Evolutionary conservation across 805 yeast species (phyloP), one percentile per base, ranked within the genome.

Genomic region (Saturnispora zaruensis): DNA sequence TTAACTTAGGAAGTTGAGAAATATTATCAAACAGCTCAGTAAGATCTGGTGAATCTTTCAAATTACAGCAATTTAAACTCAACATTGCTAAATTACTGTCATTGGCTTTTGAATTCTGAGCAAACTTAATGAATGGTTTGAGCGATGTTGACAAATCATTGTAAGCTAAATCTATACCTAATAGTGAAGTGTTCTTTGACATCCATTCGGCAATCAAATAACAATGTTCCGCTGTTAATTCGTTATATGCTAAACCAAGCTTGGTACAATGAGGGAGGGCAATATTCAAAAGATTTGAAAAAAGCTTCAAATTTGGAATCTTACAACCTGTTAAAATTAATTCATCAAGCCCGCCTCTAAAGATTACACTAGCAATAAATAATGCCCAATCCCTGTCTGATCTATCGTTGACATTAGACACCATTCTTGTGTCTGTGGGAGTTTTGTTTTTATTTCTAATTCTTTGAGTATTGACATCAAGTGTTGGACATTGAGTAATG

Each of bases 161-260:
- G 60, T 83, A 90, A 3, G 95, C 95, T 20, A 90, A 59, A 69
- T 89, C 96, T 5, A 90, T 65, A 3, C 96, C 96, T 55, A 79
- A 62, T 5, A 81, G 74, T 25, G 60, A 68, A 57, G 68, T 59
- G 63, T 65, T 65, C 53, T 57, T 63, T 46, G 68, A 59, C 49
- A 84, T 63, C 89, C 91, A 87, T 44, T 76, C 66, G 6, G 78
- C 72, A 23, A 87, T 52, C 21, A 76, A 65, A 52, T 71, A 71
- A 32, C 83, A 63, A 51, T 87, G 91, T n/a, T 75, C 75, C 3
- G 71, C 67, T 0, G 75, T 66, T 16, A 90, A 66, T 23, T 83
- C 83, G 54, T 84, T 83, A 56, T 81, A 80, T 0, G 96, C 96
- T 41, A 88, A 67, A 1, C 96, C 96, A 9, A 90, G 66, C 53